Percentiles rank a stretch among this genome's conserved stretches.
Conservation (phyloP, 2,329 filamentous ascomycete genomes). For the Eurotiales sp. region DNA sequence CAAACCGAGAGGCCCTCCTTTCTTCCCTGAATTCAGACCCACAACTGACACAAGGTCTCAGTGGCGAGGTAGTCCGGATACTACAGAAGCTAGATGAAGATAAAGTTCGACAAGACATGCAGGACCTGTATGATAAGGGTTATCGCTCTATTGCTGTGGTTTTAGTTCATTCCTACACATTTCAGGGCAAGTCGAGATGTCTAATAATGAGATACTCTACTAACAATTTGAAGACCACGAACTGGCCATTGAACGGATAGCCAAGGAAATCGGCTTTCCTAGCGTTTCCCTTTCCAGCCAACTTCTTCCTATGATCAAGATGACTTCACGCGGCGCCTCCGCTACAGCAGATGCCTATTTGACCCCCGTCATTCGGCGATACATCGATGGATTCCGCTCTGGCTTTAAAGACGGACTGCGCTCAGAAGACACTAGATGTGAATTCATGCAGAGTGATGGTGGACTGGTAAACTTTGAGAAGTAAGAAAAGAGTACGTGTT, state of each 20-base stretch:
- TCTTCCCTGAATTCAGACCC: slow-evolving; percentile 17
- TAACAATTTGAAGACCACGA: slow-evolving; percentile 58
- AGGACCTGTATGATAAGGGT: slow-evolving; percentile 43
- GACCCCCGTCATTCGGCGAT: slow-evolving; percentile 68
- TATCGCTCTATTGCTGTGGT: slow-evolving; percentile 34
- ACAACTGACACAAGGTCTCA: slow-evolving; percentile 47
- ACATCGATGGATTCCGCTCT: slow-evolving; percentile 49
- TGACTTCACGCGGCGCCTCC: slow-evolving; percentile 66
- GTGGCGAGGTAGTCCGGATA: slow-evolving; percentile 62
- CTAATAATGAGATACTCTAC: not conserved
- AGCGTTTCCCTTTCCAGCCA: slow-evolving; percentile 69
- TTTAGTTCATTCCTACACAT: slow-evolving; percentile 82
- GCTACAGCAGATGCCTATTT: slow-evolving; percentile 73
- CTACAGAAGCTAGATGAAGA: slow-evolving; percentile 55
- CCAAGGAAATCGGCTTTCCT: slow-evolving; percentile 68
- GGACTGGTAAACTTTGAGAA: slow-evolving; percentile 13
- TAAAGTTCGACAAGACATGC: slow-evolving; percentile 52
- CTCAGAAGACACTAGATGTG: slow-evolving; percentile 9
- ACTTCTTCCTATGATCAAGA: slow-evolving; percentile 76
- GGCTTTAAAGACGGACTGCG: slow-evolving; percentile 71
- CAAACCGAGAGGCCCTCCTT: slow-evolving; percentile 20
- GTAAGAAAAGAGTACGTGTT: not conserved
- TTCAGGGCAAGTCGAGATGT: slow-evolving; percentile 44
- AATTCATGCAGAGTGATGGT: slow-evolving; percentile 14
- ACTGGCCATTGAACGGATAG: slow-evolving; percentile 65